Conservation (phyloP, 2,329 filamentous ascomycete genomes). For the Verticillium longisporum region DNA sequence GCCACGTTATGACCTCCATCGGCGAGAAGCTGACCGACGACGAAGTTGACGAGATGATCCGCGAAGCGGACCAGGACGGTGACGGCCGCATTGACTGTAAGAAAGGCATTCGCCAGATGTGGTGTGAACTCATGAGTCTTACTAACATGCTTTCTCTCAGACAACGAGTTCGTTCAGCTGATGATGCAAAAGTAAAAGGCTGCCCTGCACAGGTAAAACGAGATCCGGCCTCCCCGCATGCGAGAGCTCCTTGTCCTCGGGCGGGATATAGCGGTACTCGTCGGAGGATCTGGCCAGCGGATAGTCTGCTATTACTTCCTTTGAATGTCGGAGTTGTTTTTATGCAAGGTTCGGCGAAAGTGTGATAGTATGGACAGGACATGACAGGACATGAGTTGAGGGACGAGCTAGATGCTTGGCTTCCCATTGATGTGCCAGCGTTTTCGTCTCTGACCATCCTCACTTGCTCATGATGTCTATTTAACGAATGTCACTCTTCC, state of each 20-base stretch:
- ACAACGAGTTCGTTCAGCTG: conserved; percentile 89
- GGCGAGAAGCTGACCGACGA: conserved; percentile 88
- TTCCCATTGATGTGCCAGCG: conserved; percentile 4
- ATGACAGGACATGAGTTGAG: background rate
- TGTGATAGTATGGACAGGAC: background rate
- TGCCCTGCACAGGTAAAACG: background rate
- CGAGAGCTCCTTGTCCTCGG: background rate
- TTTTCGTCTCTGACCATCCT: conserved; percentile 4
- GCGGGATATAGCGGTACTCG: background rate
- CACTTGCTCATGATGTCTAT: conserved; percentile 7
- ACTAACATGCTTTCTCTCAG: conserved; percentile 31
- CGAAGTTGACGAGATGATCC: conserved; percentile 90
- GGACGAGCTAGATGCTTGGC: background rate
- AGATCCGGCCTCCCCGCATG: background rate
- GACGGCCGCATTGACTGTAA: conserved; percentile 84
- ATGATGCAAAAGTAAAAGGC: conserved; percentile 84
- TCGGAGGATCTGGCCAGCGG: background rate
- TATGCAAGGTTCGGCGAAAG: background rate
- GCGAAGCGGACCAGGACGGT: conserved; percentile 83
- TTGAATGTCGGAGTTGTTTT: background rate
- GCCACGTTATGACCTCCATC: conserved; percentile 88
- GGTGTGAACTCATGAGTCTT: background rate
- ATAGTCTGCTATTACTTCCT: background rate
- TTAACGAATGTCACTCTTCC: conserved; percentile 8
- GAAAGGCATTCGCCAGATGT: conserved; percentile 19